Percentiles rank a stretch among this genome's conserved stretches.
Conservation (phyloP, 345 rosid species). For the Hibiscus trionum region DNA sequence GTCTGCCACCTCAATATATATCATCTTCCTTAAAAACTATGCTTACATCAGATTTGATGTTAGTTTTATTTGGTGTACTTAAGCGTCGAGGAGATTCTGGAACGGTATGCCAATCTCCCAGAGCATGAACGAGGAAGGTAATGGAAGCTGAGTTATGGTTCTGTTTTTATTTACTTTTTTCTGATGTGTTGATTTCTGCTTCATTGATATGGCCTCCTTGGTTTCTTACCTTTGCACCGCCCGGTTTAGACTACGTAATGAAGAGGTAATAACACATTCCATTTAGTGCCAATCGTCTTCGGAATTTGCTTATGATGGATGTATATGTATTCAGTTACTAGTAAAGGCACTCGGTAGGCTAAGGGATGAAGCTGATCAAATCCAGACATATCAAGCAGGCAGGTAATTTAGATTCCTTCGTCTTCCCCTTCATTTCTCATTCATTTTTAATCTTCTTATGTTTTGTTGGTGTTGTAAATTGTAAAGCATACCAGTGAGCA, state of each 20-base stretch:
- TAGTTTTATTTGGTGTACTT: not conserved
- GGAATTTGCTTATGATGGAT: not conserved
- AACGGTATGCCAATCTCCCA: constrained; percentile 32
- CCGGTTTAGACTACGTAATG: constrained; percentile 19
- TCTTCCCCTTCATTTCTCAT: not conserved
- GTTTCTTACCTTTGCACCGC: not conserved
- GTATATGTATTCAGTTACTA: constrained; percentile 19
- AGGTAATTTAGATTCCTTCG: constrained; percentile 8
- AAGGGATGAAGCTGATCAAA: constrained; percentile 20
- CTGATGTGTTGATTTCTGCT: not conserved
- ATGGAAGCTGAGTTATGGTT: not conserved
- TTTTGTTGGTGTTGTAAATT: not conserved
- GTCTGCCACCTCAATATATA: constrained; percentile 12
- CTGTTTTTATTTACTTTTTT: no score
- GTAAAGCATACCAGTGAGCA: constrained; percentile 10
- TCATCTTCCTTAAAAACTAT: no score
- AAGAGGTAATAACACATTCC: constrained; percentile 19
- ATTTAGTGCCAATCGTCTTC: not conserved
- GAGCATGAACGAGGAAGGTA: constrained; percentile 45
- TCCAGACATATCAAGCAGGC: constrained; percentile 2
- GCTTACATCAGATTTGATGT: no score
- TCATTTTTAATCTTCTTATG: not conserved
- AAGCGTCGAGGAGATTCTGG: constrained; percentile 42
- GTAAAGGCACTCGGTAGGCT: constrained; percentile 24
- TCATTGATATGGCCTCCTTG: not conserved